Evolutionary conservation across 164 flowering plant genomes (phyloP).

Genomic region (Umbellularia californica): DNA sequence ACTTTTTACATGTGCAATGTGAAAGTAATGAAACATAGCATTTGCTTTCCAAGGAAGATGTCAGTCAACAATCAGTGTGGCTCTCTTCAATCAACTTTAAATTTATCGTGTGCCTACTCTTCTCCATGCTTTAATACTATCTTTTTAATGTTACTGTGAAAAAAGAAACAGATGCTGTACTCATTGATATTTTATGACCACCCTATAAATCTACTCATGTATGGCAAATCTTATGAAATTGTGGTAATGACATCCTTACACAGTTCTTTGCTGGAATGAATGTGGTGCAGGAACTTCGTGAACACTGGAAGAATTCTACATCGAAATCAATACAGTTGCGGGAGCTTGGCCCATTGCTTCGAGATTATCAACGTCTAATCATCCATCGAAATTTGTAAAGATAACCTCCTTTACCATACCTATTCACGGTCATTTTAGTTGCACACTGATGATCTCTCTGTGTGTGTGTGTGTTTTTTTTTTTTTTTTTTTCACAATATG

Average conservation of each 20-base stretch:
- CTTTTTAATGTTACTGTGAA: not conserved
- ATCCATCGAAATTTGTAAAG: constrained; percentile 56
- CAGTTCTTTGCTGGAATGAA: too few relatives aligned
- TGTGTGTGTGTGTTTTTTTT: too few relatives aligned
- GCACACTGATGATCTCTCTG: not conserved
- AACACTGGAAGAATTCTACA: constrained; percentile 64
- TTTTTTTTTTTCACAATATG: not conserved
- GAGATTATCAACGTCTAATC: constrained; percentile 82
- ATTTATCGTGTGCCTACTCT: too few relatives aligned
- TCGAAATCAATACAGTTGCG: constrained; percentile 54
- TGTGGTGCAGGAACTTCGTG: constrained; percentile 51
- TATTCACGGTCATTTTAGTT: not conserved
- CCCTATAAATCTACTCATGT: not conserved
- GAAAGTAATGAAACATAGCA: not conserved
- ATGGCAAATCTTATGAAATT: not conserved
- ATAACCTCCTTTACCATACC: not conserved
- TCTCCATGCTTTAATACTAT: not conserved
- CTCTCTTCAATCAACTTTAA: not conserved
- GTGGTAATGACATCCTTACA: not conserved
- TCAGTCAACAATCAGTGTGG: too few relatives aligned
- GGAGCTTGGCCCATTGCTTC: constrained; percentile 86
- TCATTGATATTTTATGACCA: not conserved
- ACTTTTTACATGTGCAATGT: not conserved
- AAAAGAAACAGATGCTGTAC: not conserved
- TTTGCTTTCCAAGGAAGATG: not conserved